Percentiles rank a stretch among this genome's conserved stretches.
Conservation (phyloP, 2,329 filamentous ascomycete genomes). For the Aspergillus brunneoviolaceus region DNA sequence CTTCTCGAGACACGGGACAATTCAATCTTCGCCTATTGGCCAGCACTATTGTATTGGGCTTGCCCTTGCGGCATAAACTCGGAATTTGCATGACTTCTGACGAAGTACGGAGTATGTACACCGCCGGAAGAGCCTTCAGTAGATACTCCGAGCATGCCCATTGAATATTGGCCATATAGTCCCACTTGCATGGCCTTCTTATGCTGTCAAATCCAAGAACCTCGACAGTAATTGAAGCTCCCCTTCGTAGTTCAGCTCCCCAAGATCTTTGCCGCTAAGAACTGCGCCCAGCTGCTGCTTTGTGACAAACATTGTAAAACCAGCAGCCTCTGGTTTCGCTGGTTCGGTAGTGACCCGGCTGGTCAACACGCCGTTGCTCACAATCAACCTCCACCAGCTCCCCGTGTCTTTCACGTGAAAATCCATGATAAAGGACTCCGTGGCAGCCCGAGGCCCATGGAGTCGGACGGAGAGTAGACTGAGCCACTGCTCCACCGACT, state of each 20-base stretch:
- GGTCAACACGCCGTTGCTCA: slow-evolving; percentile 24
- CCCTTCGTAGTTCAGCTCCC: background rate
- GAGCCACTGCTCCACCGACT: slow-evolving; percentile 22
- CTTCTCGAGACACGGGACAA: background rate
- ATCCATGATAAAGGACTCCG: slow-evolving; percentile 16
- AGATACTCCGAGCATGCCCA: background rate
- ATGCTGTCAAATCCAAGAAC: background rate
- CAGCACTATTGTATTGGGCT: background rate
- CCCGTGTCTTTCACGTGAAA: slow-evolving; percentile 15
- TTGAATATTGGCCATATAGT: background rate
- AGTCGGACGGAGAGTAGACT: slow-evolving; percentile 20
- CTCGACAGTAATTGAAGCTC: background rate
- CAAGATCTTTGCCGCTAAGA: background rate
- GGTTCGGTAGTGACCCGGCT: background rate
- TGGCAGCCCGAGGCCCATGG: slow-evolving; percentile 15
- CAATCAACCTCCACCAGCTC: slow-evolving; percentile 19
- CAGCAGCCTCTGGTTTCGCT: background rate
- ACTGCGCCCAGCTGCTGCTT: background rate
- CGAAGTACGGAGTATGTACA: background rate
- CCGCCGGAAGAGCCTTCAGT: background rate
- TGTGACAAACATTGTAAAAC: background rate
- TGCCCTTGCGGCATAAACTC: background rate
- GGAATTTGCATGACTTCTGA: background rate
- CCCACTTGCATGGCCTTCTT: background rate
- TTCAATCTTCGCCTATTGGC: background rate